Percentiles rank a stretch among this genome's conserved stretches.
Evolutionary conservation across 371 early-diverging fungal genomes (phyloP).

Genomic region (Mortierella sp.): DNA sequence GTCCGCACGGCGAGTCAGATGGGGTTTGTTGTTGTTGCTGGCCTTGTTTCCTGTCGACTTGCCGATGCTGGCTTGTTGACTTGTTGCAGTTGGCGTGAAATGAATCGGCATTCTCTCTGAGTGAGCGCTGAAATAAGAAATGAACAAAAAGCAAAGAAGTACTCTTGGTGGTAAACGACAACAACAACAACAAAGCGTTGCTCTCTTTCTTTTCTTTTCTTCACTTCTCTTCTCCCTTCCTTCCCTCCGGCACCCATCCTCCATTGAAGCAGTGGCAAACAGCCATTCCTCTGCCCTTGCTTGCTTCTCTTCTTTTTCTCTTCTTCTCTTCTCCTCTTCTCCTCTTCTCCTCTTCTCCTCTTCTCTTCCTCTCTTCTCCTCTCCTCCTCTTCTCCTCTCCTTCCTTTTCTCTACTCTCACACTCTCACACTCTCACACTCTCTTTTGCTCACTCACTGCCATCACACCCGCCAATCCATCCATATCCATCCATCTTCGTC

Average conservation of each 20-base stretch:
- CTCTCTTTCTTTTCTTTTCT: not conserved
- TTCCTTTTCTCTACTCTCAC: not conserved
- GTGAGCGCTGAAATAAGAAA: not conserved
- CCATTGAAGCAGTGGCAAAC: not conserved
- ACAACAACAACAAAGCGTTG: not conserved
- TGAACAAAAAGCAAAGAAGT: not conserved
- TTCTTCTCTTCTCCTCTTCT: not conserved
- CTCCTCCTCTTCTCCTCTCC: not conserved
- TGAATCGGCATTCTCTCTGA: not conserved
- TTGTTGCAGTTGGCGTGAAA: not conserved
- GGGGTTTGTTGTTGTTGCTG: not conserved
- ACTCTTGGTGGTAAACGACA: not conserved
- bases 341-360: not conserved
- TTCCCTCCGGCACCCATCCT: not conserved
- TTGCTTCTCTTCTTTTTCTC: not conserved
- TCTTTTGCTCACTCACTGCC: not conserved
- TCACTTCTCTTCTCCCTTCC: not conserved
- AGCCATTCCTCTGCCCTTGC: not conserved
- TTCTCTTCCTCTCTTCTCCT: not conserved
- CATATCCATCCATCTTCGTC: not conserved
- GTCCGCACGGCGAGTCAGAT: not conserved
- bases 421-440: not conserved
- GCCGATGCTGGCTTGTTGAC: not conserved
- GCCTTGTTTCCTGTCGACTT: too few species aligned
- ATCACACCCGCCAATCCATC: too few species aligned